These are phyloP conservation scores for Cladosporium sp. DNA, from an alignment of 2,329 filamentous ascomycete species.

Conservation along the genomic window DNA sequence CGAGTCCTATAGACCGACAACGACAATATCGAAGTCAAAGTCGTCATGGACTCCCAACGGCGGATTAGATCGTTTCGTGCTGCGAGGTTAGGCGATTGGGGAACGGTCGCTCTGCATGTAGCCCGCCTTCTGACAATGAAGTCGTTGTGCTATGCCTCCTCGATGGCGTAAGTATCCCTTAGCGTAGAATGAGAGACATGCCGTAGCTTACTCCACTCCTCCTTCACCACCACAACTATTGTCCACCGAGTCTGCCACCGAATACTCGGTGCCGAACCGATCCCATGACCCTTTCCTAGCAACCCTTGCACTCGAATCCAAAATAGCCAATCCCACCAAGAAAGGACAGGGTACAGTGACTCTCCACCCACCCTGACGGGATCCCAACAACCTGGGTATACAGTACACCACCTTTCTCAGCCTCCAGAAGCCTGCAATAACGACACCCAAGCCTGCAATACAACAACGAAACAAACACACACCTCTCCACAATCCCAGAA, in stretches of 20 bases:
- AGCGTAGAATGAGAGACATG: slow-evolving; percentile 3
- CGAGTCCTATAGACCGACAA: slow-evolving; percentile 1
- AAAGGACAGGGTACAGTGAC: neutral
- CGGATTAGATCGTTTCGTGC: neutral
- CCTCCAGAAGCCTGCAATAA: neutral
- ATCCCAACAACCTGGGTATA: neutral
- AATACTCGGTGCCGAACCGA: neutral
- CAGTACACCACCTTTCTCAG: neutral
- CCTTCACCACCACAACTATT: slow-evolving; percentile 3
- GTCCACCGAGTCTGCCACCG: neutral
- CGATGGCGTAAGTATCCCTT: neutral
- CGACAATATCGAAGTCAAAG: neutral
- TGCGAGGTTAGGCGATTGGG: neutral
- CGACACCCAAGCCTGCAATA: neutral
- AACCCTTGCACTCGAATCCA: neutral
- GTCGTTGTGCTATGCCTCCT: neutral
- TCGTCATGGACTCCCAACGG: slow-evolving; percentile 1
- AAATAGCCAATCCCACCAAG: neutral
- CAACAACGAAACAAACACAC: neutral
- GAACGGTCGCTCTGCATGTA: neutral
- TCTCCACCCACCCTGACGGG: neutral
- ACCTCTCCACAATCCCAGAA: neutral
- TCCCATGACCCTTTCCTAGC: neutral
- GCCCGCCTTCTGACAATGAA: neutral
- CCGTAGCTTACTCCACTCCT: slow-evolving; percentile 2